Base-by-base conservation (phyloP, 2,329 filamentous ascomycete genomes). In the Clathrospora elynae region DNA sequence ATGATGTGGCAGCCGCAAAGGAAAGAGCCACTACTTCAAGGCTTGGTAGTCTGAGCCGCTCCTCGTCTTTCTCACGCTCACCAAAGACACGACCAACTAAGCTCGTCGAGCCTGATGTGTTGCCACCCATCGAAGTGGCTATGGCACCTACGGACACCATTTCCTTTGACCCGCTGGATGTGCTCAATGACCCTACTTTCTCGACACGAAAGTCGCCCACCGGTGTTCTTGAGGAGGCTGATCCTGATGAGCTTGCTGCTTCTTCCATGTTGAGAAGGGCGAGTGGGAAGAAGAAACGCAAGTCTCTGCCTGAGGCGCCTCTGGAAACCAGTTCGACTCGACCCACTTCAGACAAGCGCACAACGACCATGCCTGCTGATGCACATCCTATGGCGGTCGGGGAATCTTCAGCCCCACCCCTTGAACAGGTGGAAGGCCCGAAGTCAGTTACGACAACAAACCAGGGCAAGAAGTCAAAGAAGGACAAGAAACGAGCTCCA, bases 241-340 rank as follows among this genome's bases (percentile, higher is more conserved):
- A 70, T 48, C 65, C 63, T n/a, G 64, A 66, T 19, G 67, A 68
- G 33, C 52, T 69, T 5, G 67, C 57, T 23, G 46, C 58, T 3
- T 63, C 67, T 33, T 67, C 70, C 26, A 77, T 75, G 58, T 62
- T 59, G 22, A 77, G 74, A 64, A 76, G 75, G 48, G 60, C 64
- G 6, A 77, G 75, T 51, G 64, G 67, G 12, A 77, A 76, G 61
- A 74, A 76, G 59, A 63, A 59, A 39, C 60, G 59, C 13, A 36
- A 42, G 4, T 51, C 51, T 23, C 29, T 46, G 3, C 34, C 47
- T 20, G 46, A 45, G 2, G 48, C 37, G 5, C 52, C 33, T 7
- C 25, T 45, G 2, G 56, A 36, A 14, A n/a, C 24, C 2, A 29
- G 4, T 2, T 23, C n/a, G 14, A 10, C 30, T 11, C 26, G 37